A percentile compares a stretch with the other conserved stretches of the same genome.
Evolutionary conservation across 805 yeast genomes (phyloP).

Genomic region (Schizosaccharomyces pombe): DNA sequence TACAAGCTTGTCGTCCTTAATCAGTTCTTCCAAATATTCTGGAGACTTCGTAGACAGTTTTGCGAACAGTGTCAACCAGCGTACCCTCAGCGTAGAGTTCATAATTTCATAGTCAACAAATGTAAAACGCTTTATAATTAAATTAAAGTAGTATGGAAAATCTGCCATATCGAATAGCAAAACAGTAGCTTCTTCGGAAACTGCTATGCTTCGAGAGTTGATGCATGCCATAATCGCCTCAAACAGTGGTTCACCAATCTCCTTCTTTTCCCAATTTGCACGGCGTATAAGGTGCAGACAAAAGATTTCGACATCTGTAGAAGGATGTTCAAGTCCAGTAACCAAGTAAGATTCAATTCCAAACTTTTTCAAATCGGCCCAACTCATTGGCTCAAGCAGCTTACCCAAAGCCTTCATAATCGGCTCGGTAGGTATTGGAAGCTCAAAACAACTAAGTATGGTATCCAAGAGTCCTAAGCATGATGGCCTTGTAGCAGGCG

Average conservation of each 20-base stretch:
- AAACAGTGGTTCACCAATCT: background rate
- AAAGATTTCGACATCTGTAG: background rate
- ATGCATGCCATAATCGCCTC: background rate
- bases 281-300: background rate
- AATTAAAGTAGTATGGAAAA: background rate
- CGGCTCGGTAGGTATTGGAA: background rate
- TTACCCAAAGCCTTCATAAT: background rate
- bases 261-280: background rate
- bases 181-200: background rate
- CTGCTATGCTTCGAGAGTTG: background rate
- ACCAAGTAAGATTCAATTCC: conserved; percentile 1
- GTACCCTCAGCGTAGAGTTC: background rate
- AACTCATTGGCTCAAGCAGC: background rate
- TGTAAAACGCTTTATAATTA: background rate
- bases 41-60: background rate
- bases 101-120: background rate
- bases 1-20: background rate
- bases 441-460: background rate
- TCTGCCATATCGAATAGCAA: background rate
- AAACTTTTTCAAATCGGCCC: background rate
- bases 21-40: background rate
- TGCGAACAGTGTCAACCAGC: background rate
- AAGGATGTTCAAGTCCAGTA: background rate
- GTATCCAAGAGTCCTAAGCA: background rate
- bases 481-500: background rate